These are phyloP conservation scores for Macrolepiota albuminosa DNA, from an alignment of 768 basidiomycete species.

Conservation along the genomic window DNA sequence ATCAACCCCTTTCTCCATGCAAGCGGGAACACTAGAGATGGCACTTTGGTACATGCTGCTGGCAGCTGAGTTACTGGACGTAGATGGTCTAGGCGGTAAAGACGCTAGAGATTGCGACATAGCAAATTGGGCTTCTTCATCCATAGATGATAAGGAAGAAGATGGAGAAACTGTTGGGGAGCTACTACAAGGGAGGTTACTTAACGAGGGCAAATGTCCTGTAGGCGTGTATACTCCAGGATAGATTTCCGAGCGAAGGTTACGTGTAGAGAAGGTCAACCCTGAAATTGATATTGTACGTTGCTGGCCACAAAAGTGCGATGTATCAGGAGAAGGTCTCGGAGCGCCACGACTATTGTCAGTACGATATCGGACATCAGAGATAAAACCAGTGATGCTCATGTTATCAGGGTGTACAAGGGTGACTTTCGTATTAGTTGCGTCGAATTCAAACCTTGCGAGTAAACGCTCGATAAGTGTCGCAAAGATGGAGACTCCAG, in stretches of 20 bases:
- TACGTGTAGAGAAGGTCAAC: slow-evolving; percentile 46
- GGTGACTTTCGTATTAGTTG: slow-evolving; percentile 60
- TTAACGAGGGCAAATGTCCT: slow-evolving; percentile 19
- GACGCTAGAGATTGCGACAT: slow-evolving; percentile 76
- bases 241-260: slow-evolving; percentile 28
- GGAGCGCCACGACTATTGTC: slow-evolving; percentile 19
- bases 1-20: background rate
- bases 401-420: slow-evolving; percentile 62
- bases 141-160: slow-evolving; percentile 57
- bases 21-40: slow-evolving; percentile 32
- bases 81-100: slow-evolving; percentile 45
- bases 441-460: slow-evolving; percentile 75
- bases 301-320: slow-evolving; percentile 21
- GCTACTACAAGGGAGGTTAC: background rate
- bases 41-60: slow-evolving; percentile 82
- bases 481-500: slow-evolving; percentile 78
- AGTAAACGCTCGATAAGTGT: slow-evolving; percentile 75
- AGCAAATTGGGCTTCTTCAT: slow-evolving; percentile 57
- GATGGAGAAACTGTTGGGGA: slow-evolving; percentile 36
- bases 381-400: slow-evolving; percentile 54
- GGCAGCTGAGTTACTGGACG: slow-evolving; percentile 42
- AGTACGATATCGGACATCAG: slow-evolving; percentile 56
- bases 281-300: slow-evolving; percentile 56
- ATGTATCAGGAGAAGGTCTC: slow-evolving; percentile 3
- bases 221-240: slow-evolving; percentile 15